Conservation (phyloP, 805 yeast genomes). For the Yamadazyma philogaea region DNA sequence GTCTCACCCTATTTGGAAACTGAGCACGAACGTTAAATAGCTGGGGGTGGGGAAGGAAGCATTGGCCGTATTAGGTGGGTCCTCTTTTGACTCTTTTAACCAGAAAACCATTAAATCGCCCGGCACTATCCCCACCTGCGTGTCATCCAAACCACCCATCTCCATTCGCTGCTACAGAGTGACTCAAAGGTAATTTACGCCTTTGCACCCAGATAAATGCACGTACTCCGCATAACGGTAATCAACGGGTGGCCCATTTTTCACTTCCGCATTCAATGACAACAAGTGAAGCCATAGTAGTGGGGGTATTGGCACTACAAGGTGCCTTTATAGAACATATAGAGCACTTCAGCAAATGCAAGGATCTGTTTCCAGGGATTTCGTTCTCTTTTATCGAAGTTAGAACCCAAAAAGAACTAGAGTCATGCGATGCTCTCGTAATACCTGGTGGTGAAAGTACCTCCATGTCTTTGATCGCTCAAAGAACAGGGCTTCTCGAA, state of each 20-base stretch:
- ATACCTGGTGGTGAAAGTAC: slow-evolving; percentile 76
- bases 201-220: neutral
- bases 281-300: slow-evolving; percentile 17
- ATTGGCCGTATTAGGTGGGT: no score
- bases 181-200: no score
- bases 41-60: no score
- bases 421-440: slow-evolving; percentile 53
- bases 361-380: slow-evolving; percentile 13
- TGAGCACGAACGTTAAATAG: neutral
- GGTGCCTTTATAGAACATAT: slow-evolving; percentile 78
- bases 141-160: no score
- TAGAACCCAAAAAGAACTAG: slow-evolving; percentile 49
- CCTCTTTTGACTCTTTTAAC: neutral
- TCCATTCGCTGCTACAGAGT: no score
- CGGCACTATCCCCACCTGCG: no score
- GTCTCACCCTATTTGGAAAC: neutral
- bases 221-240: neutral
- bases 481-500: slow-evolving; percentile 54
- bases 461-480: slow-evolving; percentile 67
- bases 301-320: slow-evolving; percentile 76
- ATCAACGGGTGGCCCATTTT: neutral
- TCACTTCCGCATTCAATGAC: slow-evolving; percentile 13
- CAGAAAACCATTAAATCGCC: no score
- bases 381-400: slow-evolving; percentile 45
- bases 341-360: slow-evolving; percentile 41